Conservation (phyloP, 441 rosid species). For the Bocquillonia castaneifolia region DNA sequence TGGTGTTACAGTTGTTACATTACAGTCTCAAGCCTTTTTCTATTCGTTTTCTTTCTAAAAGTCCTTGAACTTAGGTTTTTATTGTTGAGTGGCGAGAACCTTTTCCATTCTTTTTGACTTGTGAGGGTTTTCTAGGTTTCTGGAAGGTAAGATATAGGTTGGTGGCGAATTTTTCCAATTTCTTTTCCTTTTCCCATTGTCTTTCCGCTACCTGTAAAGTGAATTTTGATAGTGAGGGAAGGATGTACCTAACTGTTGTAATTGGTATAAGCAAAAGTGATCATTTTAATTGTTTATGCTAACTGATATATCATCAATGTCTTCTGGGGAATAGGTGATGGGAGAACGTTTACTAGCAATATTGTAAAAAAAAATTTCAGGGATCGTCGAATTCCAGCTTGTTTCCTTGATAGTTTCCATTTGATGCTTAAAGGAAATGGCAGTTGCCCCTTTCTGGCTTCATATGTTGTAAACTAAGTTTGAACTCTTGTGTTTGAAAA, state of each 20-base stretch:
- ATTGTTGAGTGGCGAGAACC: conserved; percentile 40
- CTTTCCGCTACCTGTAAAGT: conserved; percentile 52
- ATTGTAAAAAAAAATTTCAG: neutral
- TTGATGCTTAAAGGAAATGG: neutral
- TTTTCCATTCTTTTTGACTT: conserved; percentile 33
- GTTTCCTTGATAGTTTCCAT: neutral
- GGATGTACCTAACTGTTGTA: conserved; percentile 53
- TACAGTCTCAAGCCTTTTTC: conserved; percentile 16
- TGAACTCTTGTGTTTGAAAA: too few species aligned
- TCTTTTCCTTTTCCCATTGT: conserved; percentile 18
- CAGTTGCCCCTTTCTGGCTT: neutral
- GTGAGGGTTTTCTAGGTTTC: conserved; percentile 30
- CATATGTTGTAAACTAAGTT: neutral
- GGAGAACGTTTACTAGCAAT: neutral
- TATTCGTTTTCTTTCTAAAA: conserved; percentile 1
- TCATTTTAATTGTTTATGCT: conserved; percentile 29
- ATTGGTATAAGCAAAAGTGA: conserved; percentile 38
- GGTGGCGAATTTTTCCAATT: conserved; percentile 30
- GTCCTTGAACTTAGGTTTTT: conserved; percentile 28
- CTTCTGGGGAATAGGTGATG: neutral
- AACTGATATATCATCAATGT: conserved; percentile 4
- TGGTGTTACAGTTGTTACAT: conserved; percentile 32
- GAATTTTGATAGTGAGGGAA: conserved; percentile 54
- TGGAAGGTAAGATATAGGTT: conserved; percentile 40
- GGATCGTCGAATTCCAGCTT: neutral